Base-by-base conservation (phyloP, 208 protist genomes). In the Leishmania gerbilli region DNA sequence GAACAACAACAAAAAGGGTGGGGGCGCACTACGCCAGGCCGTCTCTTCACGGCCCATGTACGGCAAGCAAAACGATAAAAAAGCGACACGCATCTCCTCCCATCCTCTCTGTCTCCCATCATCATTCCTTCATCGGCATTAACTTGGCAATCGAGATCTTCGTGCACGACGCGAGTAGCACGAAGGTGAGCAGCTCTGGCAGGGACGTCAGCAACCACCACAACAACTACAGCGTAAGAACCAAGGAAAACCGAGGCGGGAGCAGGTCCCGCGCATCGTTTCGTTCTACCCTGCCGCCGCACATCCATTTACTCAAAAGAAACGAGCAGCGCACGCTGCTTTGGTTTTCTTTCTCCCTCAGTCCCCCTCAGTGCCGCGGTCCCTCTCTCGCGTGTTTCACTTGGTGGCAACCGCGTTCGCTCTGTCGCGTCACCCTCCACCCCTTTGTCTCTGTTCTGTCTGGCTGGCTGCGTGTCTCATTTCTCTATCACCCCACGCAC, bases 401-500 rank as follows among this genome's bases (percentile, higher is more conserved):
- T 55, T 37, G 21, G 24, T 31, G 68, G 69, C 24, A 34, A 74
- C 27, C n/a, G 11, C 69, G 13, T 19, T 51, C 27, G 5, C 9
- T 55, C 27, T 74, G 69, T 17, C 45, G 31, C 69, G 4, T 8
- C 7, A 19, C 45, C n/a, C 69, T 55, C 69, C 13, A 74, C 69
- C 21, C 27, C 51, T 37, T 34, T 62, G 13, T 76, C 51, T 40
- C 47, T 47, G 17, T 69, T 69, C 62, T 34, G 9, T 67, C n/a
- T 31, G 15, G n/a, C n/a, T 76, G 49, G 21, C 71, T 76, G 51
- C 24, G 19, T 62, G n/a, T 64, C 51, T 62, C 72, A 76, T 76
- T 42, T 76, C 72, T 31, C 8, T 55, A 74, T 74, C 13, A 7
- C 27, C 24, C 37, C 27, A 53, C 69, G 19, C 21, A 31, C 4